These are phyloP conservation scores for Gnaphalium uliginosum DNA, from an alignment of 129 eudicot genomes.

Conservation along the genomic window DNA sequence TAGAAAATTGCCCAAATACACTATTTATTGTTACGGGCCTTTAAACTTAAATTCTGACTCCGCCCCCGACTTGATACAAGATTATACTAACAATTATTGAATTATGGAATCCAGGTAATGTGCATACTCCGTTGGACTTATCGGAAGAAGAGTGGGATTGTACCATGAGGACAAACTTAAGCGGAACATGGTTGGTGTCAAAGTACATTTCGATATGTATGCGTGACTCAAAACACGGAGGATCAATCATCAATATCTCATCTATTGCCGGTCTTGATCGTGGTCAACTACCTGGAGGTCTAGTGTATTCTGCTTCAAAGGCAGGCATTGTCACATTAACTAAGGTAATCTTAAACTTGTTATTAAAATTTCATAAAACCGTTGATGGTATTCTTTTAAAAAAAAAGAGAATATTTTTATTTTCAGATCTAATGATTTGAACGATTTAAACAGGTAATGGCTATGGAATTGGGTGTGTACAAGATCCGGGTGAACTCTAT, in stretches of 20 bases:
- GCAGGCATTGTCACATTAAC: constrained; percentile 52
- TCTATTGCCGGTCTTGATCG: constrained; percentile 75
- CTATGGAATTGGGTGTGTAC: constrained; percentile 59
- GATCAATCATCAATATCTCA: constrained; percentile 63
- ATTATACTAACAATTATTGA: no score
- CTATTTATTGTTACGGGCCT: no score
- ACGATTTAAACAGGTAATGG: constrained; percentile 49
- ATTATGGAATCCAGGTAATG: constrained; percentile 33
- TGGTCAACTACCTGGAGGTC: constrained; percentile 59
- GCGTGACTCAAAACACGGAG: constrained; percentile 63
- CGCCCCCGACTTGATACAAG: no score
- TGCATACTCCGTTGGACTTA: constrained; percentile 49
- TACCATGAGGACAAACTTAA: constrained; percentile 45
- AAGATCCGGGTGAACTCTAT: constrained; percentile 74
- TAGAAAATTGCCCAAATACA: no score
- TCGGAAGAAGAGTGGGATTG: constrained; percentile 58
- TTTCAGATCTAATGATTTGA: background rate
- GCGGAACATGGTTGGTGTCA: constrained; percentile 39
- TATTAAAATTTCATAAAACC: background rate
- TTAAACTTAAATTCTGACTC: no score
- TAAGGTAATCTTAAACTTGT: constrained; percentile 13
- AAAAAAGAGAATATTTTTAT: no score
- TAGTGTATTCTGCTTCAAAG: constrained; percentile 69
- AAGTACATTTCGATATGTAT: constrained; percentile 55
- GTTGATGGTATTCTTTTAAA: no score